Conservation (phyloP, 164 flowering plant species). For the Piper betle region DNA sequence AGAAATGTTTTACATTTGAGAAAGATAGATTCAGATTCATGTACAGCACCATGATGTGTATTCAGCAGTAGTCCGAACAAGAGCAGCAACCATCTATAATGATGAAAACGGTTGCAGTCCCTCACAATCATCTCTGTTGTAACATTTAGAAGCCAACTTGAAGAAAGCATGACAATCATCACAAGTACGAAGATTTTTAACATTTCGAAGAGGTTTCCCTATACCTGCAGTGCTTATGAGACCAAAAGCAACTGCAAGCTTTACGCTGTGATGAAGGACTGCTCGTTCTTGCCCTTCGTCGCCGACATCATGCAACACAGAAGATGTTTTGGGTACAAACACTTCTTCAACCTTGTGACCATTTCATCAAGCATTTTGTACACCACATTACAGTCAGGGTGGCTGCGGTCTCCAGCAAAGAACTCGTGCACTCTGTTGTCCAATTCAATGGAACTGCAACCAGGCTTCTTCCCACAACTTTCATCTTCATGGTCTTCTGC, state of each 20-base stretch:
- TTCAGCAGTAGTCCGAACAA: not conserved
- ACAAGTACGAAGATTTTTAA: not conserved
- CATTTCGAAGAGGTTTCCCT: not conserved
- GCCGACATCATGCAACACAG: slow-evolving; percentile 22
- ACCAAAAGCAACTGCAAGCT: slow-evolving; percentile 3
- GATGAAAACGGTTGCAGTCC: slow-evolving; percentile 1
- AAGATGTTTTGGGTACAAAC: slow-evolving; percentile 11
- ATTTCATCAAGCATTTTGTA: not conserved
- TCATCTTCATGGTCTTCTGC: slow-evolving; percentile 5
- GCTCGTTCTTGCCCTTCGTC: not conserved
- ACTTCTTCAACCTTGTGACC: not conserved
- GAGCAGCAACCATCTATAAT: not conserved
- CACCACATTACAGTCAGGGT: not conserved
- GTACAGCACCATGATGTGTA: no score
- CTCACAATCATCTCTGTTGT: not conserved
- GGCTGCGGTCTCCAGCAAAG: not conserved
- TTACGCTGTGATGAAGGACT: not conserved
- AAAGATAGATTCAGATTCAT: no score
- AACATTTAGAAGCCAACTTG: not conserved
- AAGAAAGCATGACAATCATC: slow-evolving; percentile 1
- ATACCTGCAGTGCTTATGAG: not conserved
- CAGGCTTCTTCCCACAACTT: slow-evolving; percentile 6
- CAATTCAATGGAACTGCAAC: slow-evolving; percentile 9
- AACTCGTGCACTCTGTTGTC: slow-evolving; percentile 3
- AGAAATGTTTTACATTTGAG: no score